These are phyloP conservation scores for Lactarius vividus DNA, from an alignment of 768 basidiomycete species.

Conservation along the genomic window DNA sequence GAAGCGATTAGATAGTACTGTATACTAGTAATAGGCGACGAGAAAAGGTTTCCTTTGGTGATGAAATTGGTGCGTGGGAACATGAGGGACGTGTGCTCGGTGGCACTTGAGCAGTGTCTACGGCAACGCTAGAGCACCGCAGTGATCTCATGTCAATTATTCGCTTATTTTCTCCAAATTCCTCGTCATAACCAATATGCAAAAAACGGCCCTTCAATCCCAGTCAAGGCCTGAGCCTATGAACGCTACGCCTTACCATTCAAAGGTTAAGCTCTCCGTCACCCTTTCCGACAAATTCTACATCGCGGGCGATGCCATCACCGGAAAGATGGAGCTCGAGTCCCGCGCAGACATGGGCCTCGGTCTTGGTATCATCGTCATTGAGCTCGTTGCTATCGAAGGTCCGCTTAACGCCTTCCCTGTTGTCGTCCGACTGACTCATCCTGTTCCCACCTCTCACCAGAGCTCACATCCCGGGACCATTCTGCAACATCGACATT, in stretches of 20 bases:
- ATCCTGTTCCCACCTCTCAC: neutral
- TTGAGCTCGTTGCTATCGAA: conserved; percentile 74
- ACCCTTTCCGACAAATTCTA: conserved; percentile 57
- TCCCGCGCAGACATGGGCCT: conserved; percentile 69
- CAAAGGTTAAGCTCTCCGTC: conserved; percentile 71
- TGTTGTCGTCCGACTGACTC: conserved; percentile 3
- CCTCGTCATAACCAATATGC: no score
- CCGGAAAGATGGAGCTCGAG: conserved; percentile 79
- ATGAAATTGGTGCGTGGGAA: neutral
- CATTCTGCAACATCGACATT: conserved; percentile 81
- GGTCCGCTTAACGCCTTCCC: conserved; percentile 38
- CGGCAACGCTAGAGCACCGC: neutral
- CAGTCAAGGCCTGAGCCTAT: conserved; percentile 57
- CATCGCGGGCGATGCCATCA: conserved; percentile 62
- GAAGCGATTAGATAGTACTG: neutral
- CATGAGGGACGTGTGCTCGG: neutral
- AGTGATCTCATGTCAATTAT: conserved; percentile 16
- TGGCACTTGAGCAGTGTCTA: neutral
- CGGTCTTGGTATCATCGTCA: conserved; percentile 72
- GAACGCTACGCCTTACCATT: conserved; percentile 77
- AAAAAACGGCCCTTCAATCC: conserved; percentile 32
- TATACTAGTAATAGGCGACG: no score
- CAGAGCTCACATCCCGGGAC: conserved; percentile 74
- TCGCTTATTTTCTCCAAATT: neutral
- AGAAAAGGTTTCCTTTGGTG: neutral